Percentiles rank a stretch among this genome's conserved stretches.
phyloP scores from a whole-genome alignment of 495 filamentous ascomycete species.

The Lasiosphaeria miniovina region DNA sequence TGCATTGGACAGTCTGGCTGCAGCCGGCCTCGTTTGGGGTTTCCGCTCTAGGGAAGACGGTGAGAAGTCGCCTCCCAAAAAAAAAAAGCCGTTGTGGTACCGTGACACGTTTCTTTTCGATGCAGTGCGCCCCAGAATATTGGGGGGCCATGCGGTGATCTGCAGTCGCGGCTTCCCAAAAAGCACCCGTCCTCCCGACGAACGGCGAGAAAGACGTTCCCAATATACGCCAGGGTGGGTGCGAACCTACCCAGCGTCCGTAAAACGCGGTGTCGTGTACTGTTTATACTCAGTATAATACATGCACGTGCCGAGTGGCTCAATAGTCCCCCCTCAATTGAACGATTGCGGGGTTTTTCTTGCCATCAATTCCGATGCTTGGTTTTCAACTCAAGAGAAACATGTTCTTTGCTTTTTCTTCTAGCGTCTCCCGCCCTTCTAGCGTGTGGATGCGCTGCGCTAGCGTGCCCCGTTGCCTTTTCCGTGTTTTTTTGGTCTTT shows the following conservation, averaged over 20 bases:
- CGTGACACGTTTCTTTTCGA: background rate
- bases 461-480: background rate
- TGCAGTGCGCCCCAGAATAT: background rate
- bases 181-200: background rate
- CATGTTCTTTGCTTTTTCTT: conserved; percentile 14
- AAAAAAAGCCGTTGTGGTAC: background rate
- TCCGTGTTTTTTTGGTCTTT: background rate
- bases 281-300: no score
- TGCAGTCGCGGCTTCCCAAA: conserved; percentile 5
- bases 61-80: background rate
- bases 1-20: no score
- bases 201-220: conserved; percentile 8
- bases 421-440: conserved; percentile 23
- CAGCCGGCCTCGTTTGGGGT: no score
- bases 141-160: conserved; percentile 6
- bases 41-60: no score
- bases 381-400: background rate
- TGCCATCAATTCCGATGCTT: conserved; percentile 1
- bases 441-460: conserved; percentile 10
- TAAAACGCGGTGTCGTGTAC: no score
- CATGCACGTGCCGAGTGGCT: background rate
- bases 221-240: conserved; percentile 19
- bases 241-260: background rate
- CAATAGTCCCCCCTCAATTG: background rate
- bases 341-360: conserved; percentile 4